phyloP scores from a whole-genome alignment of 352 stramenopile genomes.

The Phytophthora foliorum region DNA sequence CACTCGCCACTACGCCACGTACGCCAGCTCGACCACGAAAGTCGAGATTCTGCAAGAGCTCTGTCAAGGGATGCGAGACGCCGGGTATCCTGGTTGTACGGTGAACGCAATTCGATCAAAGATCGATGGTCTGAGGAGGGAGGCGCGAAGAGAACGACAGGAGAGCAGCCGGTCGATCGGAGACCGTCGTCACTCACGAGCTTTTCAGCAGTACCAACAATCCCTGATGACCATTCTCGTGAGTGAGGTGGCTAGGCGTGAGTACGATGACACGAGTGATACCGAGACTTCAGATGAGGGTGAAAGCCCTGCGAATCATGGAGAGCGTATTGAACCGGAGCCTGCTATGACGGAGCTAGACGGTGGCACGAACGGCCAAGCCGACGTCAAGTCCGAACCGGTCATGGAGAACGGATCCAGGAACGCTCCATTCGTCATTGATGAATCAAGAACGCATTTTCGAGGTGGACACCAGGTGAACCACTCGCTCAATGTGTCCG shows the following conservation, averaged over 20 bases:
- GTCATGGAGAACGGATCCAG: constrained; percentile 4
- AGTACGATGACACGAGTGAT: constrained; percentile 13
- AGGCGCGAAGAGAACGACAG: constrained; percentile 14
- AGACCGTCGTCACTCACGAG: constrained; percentile 14
- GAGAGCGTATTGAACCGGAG: too few relatives aligned
- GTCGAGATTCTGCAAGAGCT: constrained; percentile 21
- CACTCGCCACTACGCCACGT: constrained; percentile 19
- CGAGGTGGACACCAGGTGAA: background rate
- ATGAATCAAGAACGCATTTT: background rate
- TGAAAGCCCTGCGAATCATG: background rate
- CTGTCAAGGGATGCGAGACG: constrained; percentile 20
- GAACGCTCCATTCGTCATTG: constrained; percentile 1
- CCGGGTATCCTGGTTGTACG: constrained; percentile 14
- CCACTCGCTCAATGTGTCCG: background rate
- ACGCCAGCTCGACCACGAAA: constrained; percentile 5
- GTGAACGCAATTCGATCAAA: constrained; percentile 24
- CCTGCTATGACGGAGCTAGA: background rate
- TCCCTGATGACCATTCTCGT: constrained; percentile 19
- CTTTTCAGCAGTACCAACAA: constrained; percentile 19
- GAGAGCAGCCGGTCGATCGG: background rate
- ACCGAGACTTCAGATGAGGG: constrained; percentile 7
- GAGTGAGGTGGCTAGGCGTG: background rate
- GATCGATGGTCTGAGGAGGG: constrained; percentile 23
- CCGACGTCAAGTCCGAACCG: background rate
- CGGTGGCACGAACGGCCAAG: background rate